phyloP scores from a whole-genome alignment of 2,329 filamentous ascomycete genomes.

The Beauveria rudraprayagi region DNA sequence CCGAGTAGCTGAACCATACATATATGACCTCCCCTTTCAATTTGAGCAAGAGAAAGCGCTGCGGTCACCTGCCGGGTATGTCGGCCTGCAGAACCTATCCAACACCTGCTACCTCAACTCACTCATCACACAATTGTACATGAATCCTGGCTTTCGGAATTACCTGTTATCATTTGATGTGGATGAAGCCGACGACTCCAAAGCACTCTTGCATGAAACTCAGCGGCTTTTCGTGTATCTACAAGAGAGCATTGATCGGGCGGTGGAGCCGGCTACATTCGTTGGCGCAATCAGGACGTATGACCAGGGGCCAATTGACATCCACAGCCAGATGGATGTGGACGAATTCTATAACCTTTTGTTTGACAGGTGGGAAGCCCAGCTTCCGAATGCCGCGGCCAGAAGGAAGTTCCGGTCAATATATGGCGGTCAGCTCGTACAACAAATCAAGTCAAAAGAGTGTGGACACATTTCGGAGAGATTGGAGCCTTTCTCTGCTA shows the following conservation, averaged over 20 bases:
- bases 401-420: slow-evolving; percentile 72
- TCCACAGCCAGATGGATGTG: slow-evolving; percentile 91
- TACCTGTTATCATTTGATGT: slow-evolving; percentile 68
- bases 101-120: slow-evolving; percentile 98
- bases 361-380: slow-evolving; percentile 83
- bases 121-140: slow-evolving; percentile 86
- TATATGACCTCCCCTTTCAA: slow-evolving; percentile 50
- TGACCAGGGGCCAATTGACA: slow-evolving; percentile 75
- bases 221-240: slow-evolving; percentile 77
- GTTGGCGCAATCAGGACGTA: slow-evolving; percentile 74
- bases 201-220: slow-evolving; percentile 66
- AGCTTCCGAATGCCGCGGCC: slow-evolving; percentile 58
- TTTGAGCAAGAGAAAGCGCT: slow-evolving; percentile 62
- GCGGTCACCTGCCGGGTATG: slow-evolving; percentile 71
- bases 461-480: slow-evolving; percentile 89
- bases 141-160: slow-evolving; percentile 80
- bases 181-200: slow-evolving; percentile 44
- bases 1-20: slow-evolving; percentile 39
- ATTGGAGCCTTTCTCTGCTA: slow-evolving; percentile 83
- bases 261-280: slow-evolving; percentile 63
- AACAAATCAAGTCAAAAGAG: slow-evolving; percentile 92
- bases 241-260: slow-evolving; percentile 72
- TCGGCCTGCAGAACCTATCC: slow-evolving; percentile 84
- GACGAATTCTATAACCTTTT: slow-evolving; percentile 95
- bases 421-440: slow-evolving; percentile 84